These are phyloP conservation scores for Neurospora intermedia DNA, from an alignment of 495 filamentous ascomycete species.

Conservation along the genomic window DNA sequence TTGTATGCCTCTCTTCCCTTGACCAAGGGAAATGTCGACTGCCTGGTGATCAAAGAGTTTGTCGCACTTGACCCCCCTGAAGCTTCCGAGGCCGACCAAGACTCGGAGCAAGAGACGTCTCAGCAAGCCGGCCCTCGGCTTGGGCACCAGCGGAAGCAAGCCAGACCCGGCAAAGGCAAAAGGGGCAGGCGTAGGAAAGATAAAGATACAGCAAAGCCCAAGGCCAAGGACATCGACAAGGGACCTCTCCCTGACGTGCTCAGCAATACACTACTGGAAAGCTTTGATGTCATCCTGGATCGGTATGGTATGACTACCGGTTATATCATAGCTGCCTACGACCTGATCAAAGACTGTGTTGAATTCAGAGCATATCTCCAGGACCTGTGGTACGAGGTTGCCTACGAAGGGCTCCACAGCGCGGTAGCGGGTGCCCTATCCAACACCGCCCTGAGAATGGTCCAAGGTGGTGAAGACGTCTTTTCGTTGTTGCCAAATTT, in stretches of 20 bases:
- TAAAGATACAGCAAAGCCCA: background rate
- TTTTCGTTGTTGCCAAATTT: constrained; percentile 35
- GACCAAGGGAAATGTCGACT: constrained; percentile 15
- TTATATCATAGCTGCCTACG: constrained; percentile 32
- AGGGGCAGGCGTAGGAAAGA: constrained; percentile 24
- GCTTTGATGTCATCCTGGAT: constrained; percentile 31
- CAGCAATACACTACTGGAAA: constrained; percentile 24
- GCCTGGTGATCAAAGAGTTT: constrained; percentile 26
- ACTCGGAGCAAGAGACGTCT: background rate
- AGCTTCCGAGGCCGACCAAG: constrained; percentile 3
- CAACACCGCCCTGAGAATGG: constrained; percentile 29
- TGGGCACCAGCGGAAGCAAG: constrained; percentile 9
- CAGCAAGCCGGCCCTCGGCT: background rate
- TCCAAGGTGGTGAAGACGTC: constrained; percentile 23
- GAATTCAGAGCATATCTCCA: constrained; percentile 28
- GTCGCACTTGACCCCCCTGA: constrained; percentile 16
- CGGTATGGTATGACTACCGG: constrained; percentile 15
- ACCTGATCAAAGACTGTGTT: constrained; percentile 19
- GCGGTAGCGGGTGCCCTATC: constrained; percentile 35
- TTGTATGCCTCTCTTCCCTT: background rate
- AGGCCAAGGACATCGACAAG: constrained; percentile 10
- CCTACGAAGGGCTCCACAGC: constrained; percentile 32
- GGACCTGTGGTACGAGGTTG: constrained; percentile 34
- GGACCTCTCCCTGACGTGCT: background rate
- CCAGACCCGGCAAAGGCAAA: constrained; percentile 28